phyloP scores from a whole-genome alignment of 495 filamentous ascomycete genomes.

The Letharia lupina region DNA sequence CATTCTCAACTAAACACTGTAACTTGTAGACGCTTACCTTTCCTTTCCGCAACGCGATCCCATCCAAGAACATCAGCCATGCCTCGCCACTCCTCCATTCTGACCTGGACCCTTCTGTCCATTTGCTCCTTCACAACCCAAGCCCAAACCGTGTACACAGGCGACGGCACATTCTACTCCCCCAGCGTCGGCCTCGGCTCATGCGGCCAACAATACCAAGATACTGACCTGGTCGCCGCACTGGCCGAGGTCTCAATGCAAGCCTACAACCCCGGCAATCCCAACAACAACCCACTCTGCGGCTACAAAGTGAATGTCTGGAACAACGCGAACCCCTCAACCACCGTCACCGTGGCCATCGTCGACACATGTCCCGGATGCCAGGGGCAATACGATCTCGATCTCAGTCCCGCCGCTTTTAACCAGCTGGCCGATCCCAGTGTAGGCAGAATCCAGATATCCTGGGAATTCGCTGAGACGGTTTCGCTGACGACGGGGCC shows the following conservation, averaged over 20 bases:
- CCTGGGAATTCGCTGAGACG: not conserved
- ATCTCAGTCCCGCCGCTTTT: not conserved
- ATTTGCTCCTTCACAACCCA: not conserved
- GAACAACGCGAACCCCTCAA: not conserved
- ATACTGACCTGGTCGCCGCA: not conserved
- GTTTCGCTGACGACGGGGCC: not conserved
- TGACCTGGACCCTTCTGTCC: not conserved
- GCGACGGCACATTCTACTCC: slow-evolving; percentile 1
- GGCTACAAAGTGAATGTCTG: not conserved
- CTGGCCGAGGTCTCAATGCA: not conserved
- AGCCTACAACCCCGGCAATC: not conserved
- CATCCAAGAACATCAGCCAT: not conserved
- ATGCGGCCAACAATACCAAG: not conserved
- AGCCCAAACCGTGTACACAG: not conserved
- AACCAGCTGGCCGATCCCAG: not conserved
- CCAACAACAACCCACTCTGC: not conserved
- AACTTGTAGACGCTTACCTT: not conserved
- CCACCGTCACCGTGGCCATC: not conserved
- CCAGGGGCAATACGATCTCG: not conserved
- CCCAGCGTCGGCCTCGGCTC: not conserved
- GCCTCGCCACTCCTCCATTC: not conserved
- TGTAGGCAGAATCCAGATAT: not conserved
- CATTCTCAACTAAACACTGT: not conserved
- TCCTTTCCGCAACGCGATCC: not conserved
- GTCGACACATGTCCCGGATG: not conserved